phyloP scores from a whole-genome alignment of 2,329 filamentous ascomycete genomes.

The Calonectria hongkongensis region DNA sequence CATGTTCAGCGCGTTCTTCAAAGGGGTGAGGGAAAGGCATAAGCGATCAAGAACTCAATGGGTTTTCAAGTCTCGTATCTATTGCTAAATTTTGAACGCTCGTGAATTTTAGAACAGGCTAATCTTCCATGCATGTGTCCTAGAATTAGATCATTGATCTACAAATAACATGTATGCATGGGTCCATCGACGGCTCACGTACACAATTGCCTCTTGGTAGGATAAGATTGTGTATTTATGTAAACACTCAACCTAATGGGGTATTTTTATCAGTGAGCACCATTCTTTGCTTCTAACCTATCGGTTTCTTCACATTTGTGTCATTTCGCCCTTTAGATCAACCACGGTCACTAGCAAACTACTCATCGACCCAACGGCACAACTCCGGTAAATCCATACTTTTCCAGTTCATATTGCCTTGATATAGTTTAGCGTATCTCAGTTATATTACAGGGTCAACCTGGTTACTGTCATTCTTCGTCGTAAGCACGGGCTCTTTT shows the following conservation, averaged over 20 bases:
- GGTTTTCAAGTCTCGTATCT: too few relatives aligned
- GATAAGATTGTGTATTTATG: too few relatives aligned
- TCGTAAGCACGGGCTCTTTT: background rate
- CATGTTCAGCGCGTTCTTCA: too few relatives aligned
- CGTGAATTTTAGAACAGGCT: too few relatives aligned
- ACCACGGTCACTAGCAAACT: background rate
- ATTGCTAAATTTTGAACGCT: too few relatives aligned
- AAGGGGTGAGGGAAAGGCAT: too few relatives aligned
- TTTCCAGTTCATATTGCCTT: background rate
- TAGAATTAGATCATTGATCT: too few relatives aligned
- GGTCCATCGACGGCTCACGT: background rate
- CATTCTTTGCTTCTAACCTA: background rate
- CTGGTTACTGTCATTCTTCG: background rate
- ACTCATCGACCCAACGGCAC: background rate
- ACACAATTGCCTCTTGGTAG: background rate
- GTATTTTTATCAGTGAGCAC: too few relatives aligned
- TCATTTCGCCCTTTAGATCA: background rate
- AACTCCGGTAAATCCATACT: background rate
- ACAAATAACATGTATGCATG: background rate
- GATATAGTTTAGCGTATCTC: background rate
- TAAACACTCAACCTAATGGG: too few relatives aligned
- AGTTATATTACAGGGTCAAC: background rate
- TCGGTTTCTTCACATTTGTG: background rate
- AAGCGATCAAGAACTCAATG: too few relatives aligned
- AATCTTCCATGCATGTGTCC: too few relatives aligned